Base-by-base conservation (phyloP, 805 yeast genomes). In the Schwanniomyces pseudopolymorphus region DNA sequence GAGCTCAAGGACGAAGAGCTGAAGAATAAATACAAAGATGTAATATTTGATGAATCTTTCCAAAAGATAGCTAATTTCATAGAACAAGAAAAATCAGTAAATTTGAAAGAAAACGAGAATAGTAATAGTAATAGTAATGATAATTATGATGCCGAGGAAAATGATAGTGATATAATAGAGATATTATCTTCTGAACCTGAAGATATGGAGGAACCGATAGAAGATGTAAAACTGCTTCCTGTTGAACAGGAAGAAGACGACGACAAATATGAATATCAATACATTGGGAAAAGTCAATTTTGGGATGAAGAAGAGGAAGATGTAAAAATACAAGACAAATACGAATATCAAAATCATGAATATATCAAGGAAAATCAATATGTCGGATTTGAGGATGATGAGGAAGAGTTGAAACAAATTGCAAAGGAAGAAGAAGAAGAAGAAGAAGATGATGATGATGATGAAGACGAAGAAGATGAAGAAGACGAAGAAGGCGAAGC, bases 151-250 rank as follows among this genome's bases (percentile, higher is more conserved):
- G 33, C 24, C 74, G 33, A 83, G 45, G 22, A 40, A 33, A 83
- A 1, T 55, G 83, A 39, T 82, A 84, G 47, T 73, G 84, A 45
- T 83, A 89, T 3, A 59, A 31, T 43, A 22, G 53, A 53, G 40
- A 43, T 67, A 37, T 77, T 79, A 21, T 48, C 54, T 6, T 40
- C 45, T 2, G 51, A 48, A 13, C 41, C 40, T 4, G 49, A 42
- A 14, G 35, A 28, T 13, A n/a, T 16, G 43, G 42, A 13, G 31
- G 53, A 2, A 57, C 56, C 35, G 54, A 75, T 1, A 55, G 83
- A 39, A 82, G 84, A 47, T 73, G 84, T 45, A 82, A 89, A 2
- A 59, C 31, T 43, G 21, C 51, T 51, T 40, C 41, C 67, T 37
- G n/a, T n/a, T n/a, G n/a, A n/a, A n/a, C n/a, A n/a, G n/a, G n/a